Conservation (phyloP, 2,329 filamentous ascomycete species). For the Lecanosticta acicola region DNA sequence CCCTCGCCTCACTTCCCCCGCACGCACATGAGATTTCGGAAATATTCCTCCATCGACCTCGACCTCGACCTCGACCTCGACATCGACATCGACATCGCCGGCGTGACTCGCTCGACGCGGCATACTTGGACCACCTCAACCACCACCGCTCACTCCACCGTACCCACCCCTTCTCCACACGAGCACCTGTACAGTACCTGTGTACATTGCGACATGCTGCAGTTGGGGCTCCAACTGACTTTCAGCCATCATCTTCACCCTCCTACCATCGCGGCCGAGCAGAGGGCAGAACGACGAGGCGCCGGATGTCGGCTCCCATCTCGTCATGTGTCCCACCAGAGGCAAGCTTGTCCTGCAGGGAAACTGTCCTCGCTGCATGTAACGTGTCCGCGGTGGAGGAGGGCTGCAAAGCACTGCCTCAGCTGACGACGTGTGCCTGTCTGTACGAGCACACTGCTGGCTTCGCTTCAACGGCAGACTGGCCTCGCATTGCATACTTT, state of each 20-base stretch:
- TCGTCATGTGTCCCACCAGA: conserved; percentile 3
- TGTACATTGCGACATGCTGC: background rate
- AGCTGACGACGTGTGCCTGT: background rate
- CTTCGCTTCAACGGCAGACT: conserved; percentile 4
- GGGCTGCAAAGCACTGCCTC: conserved; percentile 1
- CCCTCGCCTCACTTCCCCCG: too few species aligned
- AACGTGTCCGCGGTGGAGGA: background rate
- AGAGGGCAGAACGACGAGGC: background rate
- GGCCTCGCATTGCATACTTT: background rate
- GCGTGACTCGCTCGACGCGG: too few species aligned
- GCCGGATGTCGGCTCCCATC: too few species aligned
- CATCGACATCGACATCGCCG: too few species aligned
- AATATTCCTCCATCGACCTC: too few species aligned
- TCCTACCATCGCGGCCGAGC: background rate
- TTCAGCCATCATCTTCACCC: background rate
- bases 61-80: too few species aligned
- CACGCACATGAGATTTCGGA: too few species aligned
- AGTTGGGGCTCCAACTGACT: background rate
- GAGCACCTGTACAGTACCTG: background rate
- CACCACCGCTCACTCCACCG: background rate
- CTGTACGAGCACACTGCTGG: background rate
- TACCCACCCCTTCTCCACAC: conserved; percentile 1
- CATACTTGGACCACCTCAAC: background rate
- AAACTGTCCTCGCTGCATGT: background rate
- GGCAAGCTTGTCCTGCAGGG: background rate